Evolutionary conservation across 305 asterid species (phyloP).

Genomic region (Solanum hybrid): DNA sequence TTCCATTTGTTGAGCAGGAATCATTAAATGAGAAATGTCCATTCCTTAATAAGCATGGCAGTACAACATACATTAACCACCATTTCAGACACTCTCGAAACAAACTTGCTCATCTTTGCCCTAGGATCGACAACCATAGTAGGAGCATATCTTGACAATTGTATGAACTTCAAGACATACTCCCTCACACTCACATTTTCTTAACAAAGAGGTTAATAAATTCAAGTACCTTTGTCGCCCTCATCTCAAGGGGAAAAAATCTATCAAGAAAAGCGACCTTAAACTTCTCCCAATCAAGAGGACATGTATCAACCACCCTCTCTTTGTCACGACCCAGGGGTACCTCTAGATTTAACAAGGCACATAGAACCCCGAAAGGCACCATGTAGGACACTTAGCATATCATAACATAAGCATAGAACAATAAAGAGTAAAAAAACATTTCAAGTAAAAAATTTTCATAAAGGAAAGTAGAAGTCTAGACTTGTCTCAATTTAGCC

Average conservation of each 20-base stretch:
- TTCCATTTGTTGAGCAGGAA: background rate
- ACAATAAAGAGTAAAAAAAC: too few species aligned
- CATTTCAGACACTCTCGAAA: background rate
- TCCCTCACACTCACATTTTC: background rate
- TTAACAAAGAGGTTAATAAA: background rate
- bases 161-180: background rate
- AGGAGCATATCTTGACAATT: background rate
- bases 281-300: background rate
- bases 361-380: too few species aligned
- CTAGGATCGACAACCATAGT: background rate
- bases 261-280: background rate
- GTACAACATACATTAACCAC: background rate
- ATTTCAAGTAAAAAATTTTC: too few species aligned
- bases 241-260: background rate
- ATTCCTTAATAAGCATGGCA: background rate
- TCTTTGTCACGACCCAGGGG: too few species aligned
- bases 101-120: background rate
- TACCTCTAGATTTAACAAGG: too few species aligned
- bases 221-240: background rate
- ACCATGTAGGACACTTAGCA: too few species aligned
- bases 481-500: too few species aligned
- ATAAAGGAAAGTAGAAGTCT: too few species aligned
- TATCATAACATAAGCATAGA: too few species aligned
- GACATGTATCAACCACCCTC: background rate
- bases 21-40: background rate